Evolutionary conservation across 1,139 yeast genomes (phyloP), one percentile per base, ranked within the genome.

Genomic region (Suhomyces choctaworum): DNA sequence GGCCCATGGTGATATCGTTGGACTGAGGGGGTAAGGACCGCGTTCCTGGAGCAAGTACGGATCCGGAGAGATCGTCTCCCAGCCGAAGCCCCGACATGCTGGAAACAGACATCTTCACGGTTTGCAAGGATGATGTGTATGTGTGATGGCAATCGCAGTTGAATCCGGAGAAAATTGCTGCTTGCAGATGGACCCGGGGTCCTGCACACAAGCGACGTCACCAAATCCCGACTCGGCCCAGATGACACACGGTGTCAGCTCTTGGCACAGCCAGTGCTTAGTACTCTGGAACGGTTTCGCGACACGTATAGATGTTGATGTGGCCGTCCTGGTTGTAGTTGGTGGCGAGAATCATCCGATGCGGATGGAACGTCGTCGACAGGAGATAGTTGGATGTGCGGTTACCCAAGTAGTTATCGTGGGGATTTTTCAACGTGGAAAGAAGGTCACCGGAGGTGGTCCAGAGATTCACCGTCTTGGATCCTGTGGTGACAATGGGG

Each of bases 341-440:
- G 1, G 88, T 86, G 1, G 97, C 97, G 57, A 92, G 58, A 76
- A 87, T 78, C 96, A 92, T 87, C 44, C 94, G 70, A 56, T 94
- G 98, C 2, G 99, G 99, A 56, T 92, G 99, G 58, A 92, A 79
- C 0, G 83, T 72, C 42, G 89, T 60, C 9, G 80, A 69, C 5
- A 90, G 79, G 36, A 87, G 69, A 48, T 80, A 83, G 37, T 63
- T 64, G 21, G 74, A 66, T 10, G 74, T 71, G 40, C 78, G 51
- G 34, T 65, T 67, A 33, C 67, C 51, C 56, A 76, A 58, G 49
- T 73, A 66, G 31, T 65, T 62, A 40, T 50, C 65, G 60, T 70
- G 62, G 8, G 81, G 78, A 42, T 80, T 80, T 46, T 75, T 76
- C 44, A 89, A 75, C 5, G 77, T 69, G 1, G 87, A 66, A 10